Evolutionary conservation across 768 basidiomycete genomes (phyloP).

Genomic region (Lyophyllum shimeji): DNA sequence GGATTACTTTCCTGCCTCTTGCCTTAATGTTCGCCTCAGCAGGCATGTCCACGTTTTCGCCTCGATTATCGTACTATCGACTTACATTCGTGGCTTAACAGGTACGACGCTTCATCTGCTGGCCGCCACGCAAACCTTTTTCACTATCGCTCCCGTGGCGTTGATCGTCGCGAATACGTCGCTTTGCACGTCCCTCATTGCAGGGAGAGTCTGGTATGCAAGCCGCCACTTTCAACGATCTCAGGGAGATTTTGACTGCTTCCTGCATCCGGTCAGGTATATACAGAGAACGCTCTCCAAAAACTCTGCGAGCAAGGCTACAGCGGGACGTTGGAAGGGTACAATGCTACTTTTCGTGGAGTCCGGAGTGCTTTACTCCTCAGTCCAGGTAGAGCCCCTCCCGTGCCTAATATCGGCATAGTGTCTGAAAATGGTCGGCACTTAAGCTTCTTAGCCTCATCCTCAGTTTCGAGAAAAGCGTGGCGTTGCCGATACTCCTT

Average conservation of each 20-base stretch:
- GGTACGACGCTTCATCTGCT: not conserved
- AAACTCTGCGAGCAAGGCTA: not conserved
- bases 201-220: conserved; percentile 1
- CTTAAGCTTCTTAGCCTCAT: conserved; percentile 1
- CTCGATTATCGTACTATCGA: not conserved
- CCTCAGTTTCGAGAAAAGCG: not conserved
- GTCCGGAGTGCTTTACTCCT: not conserved
- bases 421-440: not conserved
- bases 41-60: not conserved
- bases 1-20: conserved; percentile 7
- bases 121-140: not conserved
- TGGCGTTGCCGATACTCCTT: not conserved
- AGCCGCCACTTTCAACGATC: not conserved
- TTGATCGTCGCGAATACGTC: not conserved
- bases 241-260: not conserved
- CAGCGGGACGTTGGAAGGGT: not conserved
- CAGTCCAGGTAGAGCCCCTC: not conserved
- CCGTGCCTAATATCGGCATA: not conserved
- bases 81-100: not conserved
- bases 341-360: not conserved
- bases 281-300: not conserved
- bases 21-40: not conserved
- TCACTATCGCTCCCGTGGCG: not conserved
- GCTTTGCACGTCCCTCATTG: not conserved
- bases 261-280: not conserved